Conservation (phyloP, 805 yeast genomes). For the Saccharomycopsis vini region DNA sequence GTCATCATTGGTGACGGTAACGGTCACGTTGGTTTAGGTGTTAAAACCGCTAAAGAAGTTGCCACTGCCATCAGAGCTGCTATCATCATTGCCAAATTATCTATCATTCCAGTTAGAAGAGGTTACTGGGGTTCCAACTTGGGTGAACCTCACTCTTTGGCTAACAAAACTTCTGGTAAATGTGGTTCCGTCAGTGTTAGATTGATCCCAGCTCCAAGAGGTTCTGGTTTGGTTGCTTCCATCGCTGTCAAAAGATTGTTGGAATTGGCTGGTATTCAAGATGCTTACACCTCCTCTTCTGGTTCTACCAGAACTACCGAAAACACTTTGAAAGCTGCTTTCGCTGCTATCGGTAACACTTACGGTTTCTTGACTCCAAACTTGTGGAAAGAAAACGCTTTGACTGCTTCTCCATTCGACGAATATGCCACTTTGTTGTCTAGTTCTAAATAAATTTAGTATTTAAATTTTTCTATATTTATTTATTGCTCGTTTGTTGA, state of each 20-base stretch:
- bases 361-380: slow-evolving; percentile 99
- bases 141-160: slow-evolving; percentile 99
- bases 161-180: slow-evolving; percentile 98
- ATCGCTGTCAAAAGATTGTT: slow-evolving; percentile 98
- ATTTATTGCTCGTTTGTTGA: too few species aligned
- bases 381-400: slow-evolving; percentile 87
- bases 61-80: slow-evolving; percentile 99
- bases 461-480: too few species aligned
- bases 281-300: slow-evolving; percentile 96
- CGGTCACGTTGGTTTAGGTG: slow-evolving; percentile 99
- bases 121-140: slow-evolving; percentile 99
- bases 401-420: slow-evolving; percentile 90
- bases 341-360: slow-evolving; percentile 99
- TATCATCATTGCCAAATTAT: slow-evolving; percentile 96
- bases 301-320: slow-evolving; percentile 99
- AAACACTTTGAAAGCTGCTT: slow-evolving; percentile 99
- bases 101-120: slow-evolving; percentile 99
- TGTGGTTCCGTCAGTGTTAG: slow-evolving; percentile 99
- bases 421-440: slow-evolving; percentile 57
- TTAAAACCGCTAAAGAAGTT: slow-evolving; percentile 99
- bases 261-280: slow-evolving; percentile 99
- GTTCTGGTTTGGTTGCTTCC: slow-evolving; percentile 99
- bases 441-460: too few species aligned
- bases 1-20: slow-evolving; percentile 98
- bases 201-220: slow-evolving; percentile 99